phyloP scores from a whole-genome alignment of 371 early-diverging fungal species.

The Mortierella sp. region DNA sequence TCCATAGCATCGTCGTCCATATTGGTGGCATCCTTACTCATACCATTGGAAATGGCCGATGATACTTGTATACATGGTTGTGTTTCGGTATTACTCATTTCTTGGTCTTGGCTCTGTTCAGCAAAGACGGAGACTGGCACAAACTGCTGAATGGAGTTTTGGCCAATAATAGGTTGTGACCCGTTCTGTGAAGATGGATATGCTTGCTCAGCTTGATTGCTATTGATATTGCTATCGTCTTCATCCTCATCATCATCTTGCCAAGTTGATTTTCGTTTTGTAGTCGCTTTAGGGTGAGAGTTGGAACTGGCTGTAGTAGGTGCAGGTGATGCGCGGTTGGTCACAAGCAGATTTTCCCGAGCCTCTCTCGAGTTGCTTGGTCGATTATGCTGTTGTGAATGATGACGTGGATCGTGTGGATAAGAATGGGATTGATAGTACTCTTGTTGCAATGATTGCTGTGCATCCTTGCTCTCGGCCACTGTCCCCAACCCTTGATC shows the following conservation, averaged over 20 bases:
- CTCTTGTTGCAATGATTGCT: conserved; percentile 21
- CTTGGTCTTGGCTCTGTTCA: conserved; percentile 24
- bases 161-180: not conserved
- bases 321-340: conserved; percentile 19
- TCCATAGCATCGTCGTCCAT: conserved; percentile 31
- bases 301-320: not conserved
- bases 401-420: conserved; percentile 41
- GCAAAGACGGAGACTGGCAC: conserved; percentile 12
- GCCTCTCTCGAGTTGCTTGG: conserved; percentile 35
- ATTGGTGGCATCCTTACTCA: conserved; percentile 18
- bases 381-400: conserved; percentile 2
- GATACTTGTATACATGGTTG: not conserved
- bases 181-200: not conserved
- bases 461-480: conserved; percentile 8
- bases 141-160: conserved; percentile 33
- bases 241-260: conserved; percentile 20
- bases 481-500: conserved; percentile 10
- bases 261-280: conserved; percentile 44
- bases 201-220: not conserved
- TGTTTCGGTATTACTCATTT: conserved; percentile 26
- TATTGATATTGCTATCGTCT: not conserved
- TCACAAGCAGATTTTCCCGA: conserved; percentile 17
- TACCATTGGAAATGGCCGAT: conserved; percentile 3
- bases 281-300: not conserved
- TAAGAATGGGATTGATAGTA: conserved; percentile 45